Evolutionary conservation across 306 rosid species (phyloP).

Genomic region (Inga leiocalycina): DNA sequence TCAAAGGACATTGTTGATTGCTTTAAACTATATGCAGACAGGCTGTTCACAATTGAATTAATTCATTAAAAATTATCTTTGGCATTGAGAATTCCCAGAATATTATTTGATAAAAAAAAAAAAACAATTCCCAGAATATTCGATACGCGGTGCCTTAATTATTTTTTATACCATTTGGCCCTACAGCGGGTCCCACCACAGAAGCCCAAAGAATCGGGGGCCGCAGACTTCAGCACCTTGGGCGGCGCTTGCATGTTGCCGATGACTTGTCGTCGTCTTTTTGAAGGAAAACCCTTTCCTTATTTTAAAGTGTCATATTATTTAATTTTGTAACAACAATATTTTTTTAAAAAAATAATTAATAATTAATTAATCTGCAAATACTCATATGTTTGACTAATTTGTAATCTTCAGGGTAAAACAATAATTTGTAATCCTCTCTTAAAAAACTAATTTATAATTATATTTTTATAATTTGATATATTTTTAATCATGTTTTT

Average conservation of each 20-base stretch:
- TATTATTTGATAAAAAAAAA: too few relatives aligned
- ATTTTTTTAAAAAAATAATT: too few relatives aligned
- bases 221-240: background rate
- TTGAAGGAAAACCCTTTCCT: background rate
- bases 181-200: background rate
- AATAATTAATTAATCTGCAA: too few relatives aligned
- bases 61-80: background rate
- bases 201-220: constrained; percentile 5
- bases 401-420: too few relatives aligned
- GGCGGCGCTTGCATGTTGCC: constrained; percentile 37
- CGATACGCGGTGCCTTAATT: background rate
- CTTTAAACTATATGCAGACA: background rate
- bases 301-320: background rate
- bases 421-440: too few relatives aligned
- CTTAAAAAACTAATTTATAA: too few relatives aligned
- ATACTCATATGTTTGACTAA: too few relatives aligned
- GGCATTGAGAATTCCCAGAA: background rate
- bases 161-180: background rate
- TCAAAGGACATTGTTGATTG: background rate
- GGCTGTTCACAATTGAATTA: constrained; percentile 23
- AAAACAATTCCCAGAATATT: background rate
- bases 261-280: constrained; percentile 36
- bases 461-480: too few relatives aligned
- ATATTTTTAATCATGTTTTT: too few relatives aligned
- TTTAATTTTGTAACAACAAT: too few relatives aligned